phyloP scores from a whole-genome alignment of 768 basidiomycete genomes.

The Dentipellis sp. region DNA sequence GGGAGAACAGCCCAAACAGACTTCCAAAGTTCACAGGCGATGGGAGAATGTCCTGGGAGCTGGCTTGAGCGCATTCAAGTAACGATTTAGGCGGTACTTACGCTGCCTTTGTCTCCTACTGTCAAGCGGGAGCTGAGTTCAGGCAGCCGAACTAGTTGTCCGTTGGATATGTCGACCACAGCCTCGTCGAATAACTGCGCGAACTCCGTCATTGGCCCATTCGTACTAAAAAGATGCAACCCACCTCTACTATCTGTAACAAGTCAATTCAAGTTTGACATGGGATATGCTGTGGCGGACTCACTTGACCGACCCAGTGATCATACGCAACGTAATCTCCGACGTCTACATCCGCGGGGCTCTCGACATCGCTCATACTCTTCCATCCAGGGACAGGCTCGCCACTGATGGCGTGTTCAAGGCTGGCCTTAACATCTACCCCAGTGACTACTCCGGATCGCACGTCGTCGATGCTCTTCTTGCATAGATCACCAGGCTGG shows the following conservation, averaged over 20 bases:
- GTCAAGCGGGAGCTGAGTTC: slow-evolving; percentile 69
- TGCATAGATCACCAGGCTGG: slow-evolving; percentile 74
- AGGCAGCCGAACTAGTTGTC: slow-evolving; percentile 60
- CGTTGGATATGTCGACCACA: slow-evolving; percentile 56
- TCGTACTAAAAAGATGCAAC: slow-evolving; percentile 11
- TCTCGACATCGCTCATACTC: slow-evolving; percentile 45
- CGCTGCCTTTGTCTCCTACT: slow-evolving; percentile 70
- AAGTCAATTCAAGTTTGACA: not conserved
- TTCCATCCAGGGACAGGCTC: slow-evolving; percentile 57
- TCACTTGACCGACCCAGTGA: slow-evolving; percentile 87
- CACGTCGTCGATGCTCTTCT: slow-evolving; percentile 65
- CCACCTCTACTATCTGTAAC: slow-evolving; percentile 66
- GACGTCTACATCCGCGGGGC: slow-evolving; percentile 52
- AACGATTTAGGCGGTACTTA: slow-evolving; percentile 26
- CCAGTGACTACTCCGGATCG: slow-evolving; percentile 68
- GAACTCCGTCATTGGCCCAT: slow-evolving; percentile 10
- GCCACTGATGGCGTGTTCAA: slow-evolving; percentile 68
- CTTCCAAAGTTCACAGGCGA: slow-evolving; percentile 36
- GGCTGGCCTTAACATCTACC: slow-evolving; percentile 49
- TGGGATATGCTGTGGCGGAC: slow-evolving; percentile 15
- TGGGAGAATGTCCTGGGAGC: slow-evolving; percentile 55
- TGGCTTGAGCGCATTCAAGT: slow-evolving; percentile 3
- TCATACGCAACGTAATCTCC: slow-evolving; percentile 77
- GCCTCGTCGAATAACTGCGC: slow-evolving; percentile 77
- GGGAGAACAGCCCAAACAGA: slow-evolving; percentile 36